Conservation (phyloP, 352 stramenopile species). For the Saprolegnia diclina region DNA sequence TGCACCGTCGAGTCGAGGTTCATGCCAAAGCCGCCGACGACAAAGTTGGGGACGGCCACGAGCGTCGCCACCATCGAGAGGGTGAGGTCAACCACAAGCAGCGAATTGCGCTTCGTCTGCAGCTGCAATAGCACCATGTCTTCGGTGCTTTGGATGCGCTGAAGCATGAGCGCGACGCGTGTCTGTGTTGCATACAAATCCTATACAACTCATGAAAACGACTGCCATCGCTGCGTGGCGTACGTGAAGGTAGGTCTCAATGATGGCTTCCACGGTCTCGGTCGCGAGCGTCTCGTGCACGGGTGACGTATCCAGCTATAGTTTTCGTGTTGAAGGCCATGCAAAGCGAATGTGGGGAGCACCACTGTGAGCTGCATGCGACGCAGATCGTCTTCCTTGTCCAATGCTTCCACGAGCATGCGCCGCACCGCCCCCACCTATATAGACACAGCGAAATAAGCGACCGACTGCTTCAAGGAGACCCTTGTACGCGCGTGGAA, state of each 20-base stretch:
- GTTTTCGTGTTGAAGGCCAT: not conserved
- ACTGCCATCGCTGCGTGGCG: no score
- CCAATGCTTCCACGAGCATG: slow-evolving; percentile 57
- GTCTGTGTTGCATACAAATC: slow-evolving; percentile 75
- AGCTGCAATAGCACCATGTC: slow-evolving; percentile 69
- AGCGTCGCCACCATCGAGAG: slow-evolving; percentile 59
- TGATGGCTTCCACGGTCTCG: slow-evolving; percentile 63
- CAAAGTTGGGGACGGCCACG: slow-evolving; percentile 56
- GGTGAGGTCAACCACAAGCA: slow-evolving; percentile 59
- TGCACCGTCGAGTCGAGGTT: slow-evolving; percentile 56
- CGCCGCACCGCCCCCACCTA: slow-evolving; percentile 55
- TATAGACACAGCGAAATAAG: no score
- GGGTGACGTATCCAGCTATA: slow-evolving; percentile 26
- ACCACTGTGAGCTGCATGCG: slow-evolving; percentile 61
- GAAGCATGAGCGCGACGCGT: slow-evolving; percentile 56
- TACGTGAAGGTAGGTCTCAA: slow-evolving; percentile 68
- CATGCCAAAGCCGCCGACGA: slow-evolving; percentile 71
- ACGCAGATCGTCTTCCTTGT: slow-evolving; percentile 61
- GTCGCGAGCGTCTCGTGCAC: slow-evolving; percentile 53
- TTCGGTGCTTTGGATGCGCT: slow-evolving; percentile 68
- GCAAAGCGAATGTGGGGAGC: not conserved
- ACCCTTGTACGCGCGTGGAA: slow-evolving; percentile 38
- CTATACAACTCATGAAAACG: slow-evolving; percentile 13
- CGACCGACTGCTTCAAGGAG: no score
- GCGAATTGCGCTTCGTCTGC: slow-evolving; percentile 72